Conservation (phyloP, 2,329 filamentous ascomycete genomes). For the Hypomyces rosellus region DNA sequence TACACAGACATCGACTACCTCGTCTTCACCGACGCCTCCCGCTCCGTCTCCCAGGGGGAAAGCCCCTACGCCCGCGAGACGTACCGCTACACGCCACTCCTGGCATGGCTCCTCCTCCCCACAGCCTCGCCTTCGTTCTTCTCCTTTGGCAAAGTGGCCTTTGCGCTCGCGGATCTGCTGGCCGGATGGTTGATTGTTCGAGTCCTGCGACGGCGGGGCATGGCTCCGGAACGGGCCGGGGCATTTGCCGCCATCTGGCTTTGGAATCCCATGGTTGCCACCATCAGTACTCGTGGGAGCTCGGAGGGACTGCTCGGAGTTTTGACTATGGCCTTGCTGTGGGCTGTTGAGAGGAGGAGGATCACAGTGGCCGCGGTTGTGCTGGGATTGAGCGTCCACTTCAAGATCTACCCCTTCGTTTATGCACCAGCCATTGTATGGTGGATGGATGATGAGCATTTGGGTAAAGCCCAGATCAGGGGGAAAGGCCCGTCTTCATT, state of each 20-base stretch:
- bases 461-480: slow-evolving; percentile 21
- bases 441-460: slow-evolving; percentile 62
- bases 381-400: slow-evolving; percentile 81
- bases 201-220: slow-evolving; percentile 33
- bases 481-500: slow-evolving; percentile 14
- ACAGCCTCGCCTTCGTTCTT: slow-evolving; percentile 64
- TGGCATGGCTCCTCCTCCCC: slow-evolving; percentile 85
- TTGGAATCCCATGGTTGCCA: slow-evolving; percentile 95
- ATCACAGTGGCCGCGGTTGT: slow-evolving; percentile 63
- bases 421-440: slow-evolving; percentile 78
- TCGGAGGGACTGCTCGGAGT: slow-evolving; percentile 86
- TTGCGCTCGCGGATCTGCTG: slow-evolving; percentile 74
- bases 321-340: slow-evolving; percentile 74
- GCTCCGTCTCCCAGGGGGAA: slow-evolving; percentile 58
- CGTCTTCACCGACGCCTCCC: slow-evolving; percentile 93
- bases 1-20: slow-evolving; percentile 99
- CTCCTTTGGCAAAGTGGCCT: slow-evolving; percentile 80
- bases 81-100: slow-evolving; percentile 90
- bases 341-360: slow-evolving; percentile 64
- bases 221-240: slow-evolving; percentile 52
- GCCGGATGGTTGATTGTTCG: slow-evolving; percentile 70
- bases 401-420: slow-evolving; percentile 98
- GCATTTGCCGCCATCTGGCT: slow-evolving; percentile 85
- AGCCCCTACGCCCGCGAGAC: slow-evolving; percentile 88
- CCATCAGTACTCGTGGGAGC: slow-evolving; percentile 91